Percentiles rank a stretch among this genome's conserved stretches.
These are phyloP conservation scores for Akanthomyces muscarius DNA, from an alignment of 2,329 filamentous ascomycete genomes.

Conservation along the genomic window DNA sequence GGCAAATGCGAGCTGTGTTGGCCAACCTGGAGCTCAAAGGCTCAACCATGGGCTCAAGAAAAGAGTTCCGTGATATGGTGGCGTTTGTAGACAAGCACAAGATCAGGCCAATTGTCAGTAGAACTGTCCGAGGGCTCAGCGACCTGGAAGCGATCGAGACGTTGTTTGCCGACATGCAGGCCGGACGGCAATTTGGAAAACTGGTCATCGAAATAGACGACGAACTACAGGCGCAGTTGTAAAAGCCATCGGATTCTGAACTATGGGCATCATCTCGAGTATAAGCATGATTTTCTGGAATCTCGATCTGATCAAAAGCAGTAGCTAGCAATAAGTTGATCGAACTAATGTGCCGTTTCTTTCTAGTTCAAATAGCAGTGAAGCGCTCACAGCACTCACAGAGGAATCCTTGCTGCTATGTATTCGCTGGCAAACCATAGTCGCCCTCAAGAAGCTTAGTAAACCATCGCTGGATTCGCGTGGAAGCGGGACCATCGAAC, in stretches of 20 bases:
- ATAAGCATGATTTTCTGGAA: not conserved
- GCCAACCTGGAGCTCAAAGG: constrained; percentile 85
- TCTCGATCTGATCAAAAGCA: too few relatives aligned
- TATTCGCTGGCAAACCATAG: not conserved
- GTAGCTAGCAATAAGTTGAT: too few relatives aligned
- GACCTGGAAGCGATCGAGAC: constrained; percentile 72
- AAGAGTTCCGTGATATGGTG: constrained; percentile 90
- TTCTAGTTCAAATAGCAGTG: too few relatives aligned
- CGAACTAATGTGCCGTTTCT: too few relatives aligned
- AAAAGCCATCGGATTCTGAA: constrained; percentile 13
- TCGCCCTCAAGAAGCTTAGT: not conserved
- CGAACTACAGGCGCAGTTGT: constrained; percentile 38
- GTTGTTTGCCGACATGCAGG: constrained; percentile 85
- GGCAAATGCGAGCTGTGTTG: constrained; percentile 76
- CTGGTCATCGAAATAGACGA: constrained; percentile 68
- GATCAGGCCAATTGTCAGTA: constrained; percentile 73
- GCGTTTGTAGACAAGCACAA: constrained; percentile 70
- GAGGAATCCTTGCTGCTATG: not conserved
- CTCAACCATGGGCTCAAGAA: constrained; percentile 84
- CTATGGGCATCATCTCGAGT: not conserved
- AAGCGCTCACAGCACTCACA: too few relatives aligned
- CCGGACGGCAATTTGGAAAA: constrained; percentile 86
- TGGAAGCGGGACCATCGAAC: not conserved
- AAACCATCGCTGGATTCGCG: not conserved
- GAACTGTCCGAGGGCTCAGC: constrained; percentile 67